Base-by-base conservation (phyloP, 495 filamentous ascomycete genomes). In the Aeminium ludgeri region DNA sequence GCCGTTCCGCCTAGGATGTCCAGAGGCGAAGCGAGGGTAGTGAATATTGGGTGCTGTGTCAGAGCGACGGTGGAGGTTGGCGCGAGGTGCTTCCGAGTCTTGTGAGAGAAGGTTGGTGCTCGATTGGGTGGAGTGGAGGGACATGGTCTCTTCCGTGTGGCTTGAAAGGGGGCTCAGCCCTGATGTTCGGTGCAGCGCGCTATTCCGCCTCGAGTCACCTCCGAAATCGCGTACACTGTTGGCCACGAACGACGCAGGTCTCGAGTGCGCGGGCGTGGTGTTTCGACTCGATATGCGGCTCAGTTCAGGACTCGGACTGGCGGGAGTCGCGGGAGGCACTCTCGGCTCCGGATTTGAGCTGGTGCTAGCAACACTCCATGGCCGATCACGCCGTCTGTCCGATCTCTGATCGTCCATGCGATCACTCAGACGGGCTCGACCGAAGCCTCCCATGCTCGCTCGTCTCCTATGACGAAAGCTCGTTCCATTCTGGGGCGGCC, bases 241-340 rank as follows among this genome's bases (percentile, higher is more conserved):
- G 16, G 61, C 51, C 30, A 68, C 50, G 10, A 65, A 65, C 6
- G 69, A 73, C 3, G 68, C 64, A 13, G 69, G 65, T 12, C 70
- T 71, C 34, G 51, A 47, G 31, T 50, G 40, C 36, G 29, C 37
- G 10, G 51, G 50, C 35, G 70, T 65, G 40, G 35, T 43, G 67
- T 67, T 43, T 63, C 65, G 17, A 67, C 71, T 16, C 68, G 74
- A 25, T 72, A 72, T 15, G 70, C 66, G 19, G 67, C 64, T 35
- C 72, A 74, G 16, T 34, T 51, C 48, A 4, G 76, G 44, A 1
- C 65, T 71, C 8, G 67, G 67, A 34, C 78, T 76, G 28, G 77
- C 77, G 2, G 77, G 77, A 3, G 76, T 80, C 10, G 77, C 75
- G 3, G 78, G 78, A 18, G 78, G 78, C 20, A 78, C 77, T 39